Evolutionary conservation across 306 rosid genomes (phyloP), one percentile per base, ranked within the genome.

Genomic region (Prosopis cineraria): DNA sequence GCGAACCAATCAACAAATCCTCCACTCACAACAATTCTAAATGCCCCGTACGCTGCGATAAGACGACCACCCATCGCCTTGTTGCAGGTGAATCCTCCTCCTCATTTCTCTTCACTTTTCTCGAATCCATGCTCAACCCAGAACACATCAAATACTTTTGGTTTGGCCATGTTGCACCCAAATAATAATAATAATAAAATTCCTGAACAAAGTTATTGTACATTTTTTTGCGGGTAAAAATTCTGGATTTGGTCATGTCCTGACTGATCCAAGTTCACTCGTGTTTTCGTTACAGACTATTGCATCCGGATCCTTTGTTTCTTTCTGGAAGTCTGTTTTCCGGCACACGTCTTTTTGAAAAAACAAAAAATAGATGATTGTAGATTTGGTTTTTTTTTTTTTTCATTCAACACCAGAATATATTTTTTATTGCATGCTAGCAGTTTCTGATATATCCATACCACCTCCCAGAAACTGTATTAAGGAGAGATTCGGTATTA

Each of bases 1-100:
- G 86, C 7, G 79, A 86, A 69, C 70, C 94, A 20, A 78, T 76
- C 66, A 77, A 77, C 73, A 80, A 74, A 82, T 60, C 39, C 39
- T 36, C 39, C 39, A 0, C 6, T 36, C 6, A 5, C 4, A 45
- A 59, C 50, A 17, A 69, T 4, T 77, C 29, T n/a, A 29, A 79
- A 36, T 80, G 59, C 70, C 47, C 10, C 69, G 31, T 25, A 16
- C 52, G 25, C 33, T 72, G 14, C 45, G 65, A 68, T 43, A 88
- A 81, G 68, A 69, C 81, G 5, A 78, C 14, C 33, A 80, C 83
- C 19, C 2, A 44, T 14, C 19, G 19, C 50, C 43, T 0, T 47
- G 17, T 47, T 47, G 7, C 53, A 47, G 53, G 53, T 47, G 7
- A 47, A 47, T 47, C 17, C 17, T 47, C 22, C 53, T 0, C 3